A percentile compares a stretch with the other conserved stretches of the same genome.
These are phyloP conservation scores for Aspergillus sp. DNA, from an alignment of 2,329 filamentous ascomycete genomes.

Conservation along the genomic window DNA sequence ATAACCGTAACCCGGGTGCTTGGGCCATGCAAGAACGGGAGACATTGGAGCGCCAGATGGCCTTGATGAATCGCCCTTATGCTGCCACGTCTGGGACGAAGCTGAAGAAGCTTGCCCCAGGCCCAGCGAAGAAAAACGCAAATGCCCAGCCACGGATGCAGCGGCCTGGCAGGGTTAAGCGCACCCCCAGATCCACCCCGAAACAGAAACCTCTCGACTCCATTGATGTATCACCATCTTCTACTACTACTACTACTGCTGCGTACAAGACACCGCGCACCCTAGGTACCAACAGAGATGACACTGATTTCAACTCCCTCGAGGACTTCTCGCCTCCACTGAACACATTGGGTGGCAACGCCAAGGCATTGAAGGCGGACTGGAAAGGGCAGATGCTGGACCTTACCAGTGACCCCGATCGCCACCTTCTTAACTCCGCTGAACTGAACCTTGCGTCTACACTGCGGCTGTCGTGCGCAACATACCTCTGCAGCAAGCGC, in stretches of 20 bases:
- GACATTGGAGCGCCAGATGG: conserved; percentile 32
- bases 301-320: conserved; percentile 67
- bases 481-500: conserved; percentile 86
- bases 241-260: too few species aligned
- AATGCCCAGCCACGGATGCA: conserved; percentile 19
- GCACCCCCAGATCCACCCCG: conserved; percentile 33
- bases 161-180: conserved; percentile 25
- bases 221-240: conserved; percentile 26
- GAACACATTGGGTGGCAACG: conserved; percentile 54
- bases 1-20: conserved; percentile 36
- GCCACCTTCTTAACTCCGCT: conserved; percentile 62
- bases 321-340: conserved; percentile 64
- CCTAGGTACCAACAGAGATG: conserved; percentile 59
- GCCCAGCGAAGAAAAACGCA: conserved; percentile 22
- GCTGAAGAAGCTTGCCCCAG: conserved; percentile 34
- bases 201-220: conserved; percentile 29
- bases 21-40: conserved; percentile 35
- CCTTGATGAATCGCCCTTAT: conserved; percentile 32
- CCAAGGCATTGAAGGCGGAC: conserved; percentile 69
- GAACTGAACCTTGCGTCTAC: conserved; percentile 69
- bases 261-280: conserved; percentile 35
- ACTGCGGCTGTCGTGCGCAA: conserved; percentile 73
- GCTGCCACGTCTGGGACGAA: conserved; percentile 20
- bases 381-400: conserved; percentile 78
- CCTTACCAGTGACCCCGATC: conserved; percentile 61